phyloP scores from a whole-genome alignment of 2,329 filamentous ascomycete genomes.

The Pleoardoris graminearum region DNA sequence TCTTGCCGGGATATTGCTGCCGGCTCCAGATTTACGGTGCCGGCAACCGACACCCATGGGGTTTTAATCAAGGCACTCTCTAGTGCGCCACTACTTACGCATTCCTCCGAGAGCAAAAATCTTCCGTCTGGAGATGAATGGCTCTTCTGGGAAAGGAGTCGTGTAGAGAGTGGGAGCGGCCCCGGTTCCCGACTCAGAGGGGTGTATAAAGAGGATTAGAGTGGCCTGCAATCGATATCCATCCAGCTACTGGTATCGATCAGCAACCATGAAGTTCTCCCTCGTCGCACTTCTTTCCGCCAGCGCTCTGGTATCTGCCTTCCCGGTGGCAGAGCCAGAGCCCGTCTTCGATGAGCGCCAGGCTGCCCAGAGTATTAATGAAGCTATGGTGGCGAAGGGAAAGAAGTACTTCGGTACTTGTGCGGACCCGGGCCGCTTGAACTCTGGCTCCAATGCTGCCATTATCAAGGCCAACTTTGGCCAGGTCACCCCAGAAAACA shows the following conservation, averaged over 20 bases:
- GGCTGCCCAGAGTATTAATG: conserved; percentile 56
- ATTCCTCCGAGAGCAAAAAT: background rate
- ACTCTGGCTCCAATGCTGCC: conserved; percentile 54
- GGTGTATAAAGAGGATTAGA: background rate
- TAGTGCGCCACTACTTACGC: background rate
- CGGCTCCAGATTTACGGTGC: background rate
- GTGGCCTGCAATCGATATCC: background rate
- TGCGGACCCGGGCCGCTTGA: conserved; percentile 60
- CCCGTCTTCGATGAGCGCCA: conserved; percentile 33
- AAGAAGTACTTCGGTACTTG: conserved; percentile 68
- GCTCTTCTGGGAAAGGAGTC: background rate
- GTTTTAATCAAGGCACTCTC: conserved; percentile 6
- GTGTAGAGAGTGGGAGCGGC: background rate
- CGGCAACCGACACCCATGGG: conserved; percentile 3
- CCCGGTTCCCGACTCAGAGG: background rate
- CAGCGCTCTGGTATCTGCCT: conserved; percentile 33
- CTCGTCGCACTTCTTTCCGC: conserved; percentile 33
- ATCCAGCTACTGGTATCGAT: conserved; percentile 3
- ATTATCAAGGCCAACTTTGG: conserved; percentile 68
- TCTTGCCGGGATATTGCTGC: background rate
- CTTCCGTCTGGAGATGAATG: background rate
- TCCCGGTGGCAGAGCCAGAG: conserved; percentile 37
- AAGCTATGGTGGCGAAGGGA: conserved; percentile 63
- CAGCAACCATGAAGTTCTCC: conserved; percentile 37
- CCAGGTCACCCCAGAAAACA: conserved; percentile 68